Base-by-base conservation (phyloP, 2,329 filamentous ascomycete species). In the Cylindrodendrum hubeiense region DNA sequence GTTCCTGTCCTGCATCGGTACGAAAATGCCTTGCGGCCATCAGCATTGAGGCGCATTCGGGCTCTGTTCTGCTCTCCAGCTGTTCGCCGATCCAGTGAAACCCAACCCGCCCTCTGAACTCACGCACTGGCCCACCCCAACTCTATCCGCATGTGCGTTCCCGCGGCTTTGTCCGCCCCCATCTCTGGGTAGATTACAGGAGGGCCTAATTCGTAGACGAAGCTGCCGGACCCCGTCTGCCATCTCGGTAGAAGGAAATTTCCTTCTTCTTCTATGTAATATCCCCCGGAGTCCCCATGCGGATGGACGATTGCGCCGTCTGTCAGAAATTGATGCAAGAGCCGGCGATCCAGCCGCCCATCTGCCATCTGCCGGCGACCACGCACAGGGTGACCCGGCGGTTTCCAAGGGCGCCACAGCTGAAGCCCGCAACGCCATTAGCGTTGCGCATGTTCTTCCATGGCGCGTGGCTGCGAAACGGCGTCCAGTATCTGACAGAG, bases 21-120 rank as follows among this genome's bases (percentile, higher is more conserved):
- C 26, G 26, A 57, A 52, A 54, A 43, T 54, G 50, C 55, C 61
- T 55, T 51, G 51, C 37, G 43, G 10, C 28, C n/a, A 50, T 21
- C 28, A 21, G 47, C 46, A 30, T 30, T 12, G 7, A 30, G 26
- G 46, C 24, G 46, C 26, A n/a, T n/a, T 30, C 13, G 24, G 24
- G 5, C 17, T 33, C 41, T 39, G 41, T 24, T 21, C 37, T 15
- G 19, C 63, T 60, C 39, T 43, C 34, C 37, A 62, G 52, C 44
- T 44, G 63, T 59, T 67, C 54, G 58, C 44, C 44, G n/a, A 65
- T 61, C 21, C 51, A 53, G 65, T 47, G 51, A 63, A 54, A 63
- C 60, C 33, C 10, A 50, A 46, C 34, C 52, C 28, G 12, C 44
- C 41, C 13, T 34, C 47, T 9, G 13, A 30, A 43, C 51, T 12